Conservation (phyloP, 495 filamentous ascomycete species). For the Cryomyces antarcticus region DNA sequence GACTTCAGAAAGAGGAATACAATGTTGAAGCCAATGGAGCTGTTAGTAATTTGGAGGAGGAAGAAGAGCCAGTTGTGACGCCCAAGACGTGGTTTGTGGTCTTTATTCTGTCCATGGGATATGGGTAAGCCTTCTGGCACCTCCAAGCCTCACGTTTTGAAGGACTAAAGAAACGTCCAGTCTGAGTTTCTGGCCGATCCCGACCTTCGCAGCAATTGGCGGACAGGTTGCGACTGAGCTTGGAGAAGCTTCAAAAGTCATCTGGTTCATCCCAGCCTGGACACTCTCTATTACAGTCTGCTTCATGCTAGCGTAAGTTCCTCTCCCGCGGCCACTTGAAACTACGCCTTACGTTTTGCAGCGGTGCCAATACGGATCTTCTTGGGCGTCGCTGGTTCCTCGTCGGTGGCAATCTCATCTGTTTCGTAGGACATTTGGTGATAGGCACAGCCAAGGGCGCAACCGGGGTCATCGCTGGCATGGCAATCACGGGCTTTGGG, state of each 20-base stretch:
- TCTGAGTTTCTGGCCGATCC: conserved; percentile 9
- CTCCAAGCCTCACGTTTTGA: too few species aligned
- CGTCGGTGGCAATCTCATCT: conserved; percentile 7
- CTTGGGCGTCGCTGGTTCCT: neutral
- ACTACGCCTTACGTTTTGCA: conserved; percentile 9
- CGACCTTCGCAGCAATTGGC: conserved; percentile 9
- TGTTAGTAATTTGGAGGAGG: too few species aligned
- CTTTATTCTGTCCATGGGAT: too few species aligned
- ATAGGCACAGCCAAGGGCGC: conserved; percentile 6
- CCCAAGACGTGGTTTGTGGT: too few species aligned
- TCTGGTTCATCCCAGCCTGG: conserved; percentile 9
- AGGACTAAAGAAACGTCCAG: too few species aligned
- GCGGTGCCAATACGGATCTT: neutral
- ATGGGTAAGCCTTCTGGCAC: too few species aligned
- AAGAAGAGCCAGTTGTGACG: too few species aligned
- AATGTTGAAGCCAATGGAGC: too few species aligned
- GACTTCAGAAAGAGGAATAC: too few species aligned
- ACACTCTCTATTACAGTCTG: conserved; percentile 9
- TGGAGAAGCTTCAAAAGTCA: conserved; percentile 1
- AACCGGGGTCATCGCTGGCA: conserved; percentile 10
- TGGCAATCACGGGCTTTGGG: conserved; percentile 14
- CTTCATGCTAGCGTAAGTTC: conserved; percentile 12
- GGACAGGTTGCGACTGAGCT: conserved; percentile 1
- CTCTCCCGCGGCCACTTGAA: conserved; percentile 12
- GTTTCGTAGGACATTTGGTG: conserved; percentile 12